A percentile compares a stretch with the other conserved stretches of the same genome.
Evolutionary conservation across 208 protist genomes (phyloP).

Genomic region (Acanthamoeba castellanii): DNA sequence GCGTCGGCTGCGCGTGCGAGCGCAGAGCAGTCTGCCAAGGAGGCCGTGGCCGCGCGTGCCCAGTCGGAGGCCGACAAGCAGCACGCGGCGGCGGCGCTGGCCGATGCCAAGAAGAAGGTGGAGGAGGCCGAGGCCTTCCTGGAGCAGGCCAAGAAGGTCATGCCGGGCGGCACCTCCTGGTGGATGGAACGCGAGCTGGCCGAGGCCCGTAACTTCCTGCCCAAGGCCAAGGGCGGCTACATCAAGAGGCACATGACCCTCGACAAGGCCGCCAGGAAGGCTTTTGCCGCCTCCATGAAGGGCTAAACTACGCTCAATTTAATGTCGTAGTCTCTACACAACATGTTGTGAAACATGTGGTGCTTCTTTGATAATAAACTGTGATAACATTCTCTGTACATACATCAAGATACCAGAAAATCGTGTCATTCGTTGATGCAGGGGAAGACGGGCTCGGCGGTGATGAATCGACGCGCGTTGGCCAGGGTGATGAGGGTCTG

Average conservation of each 20-base stretch:
- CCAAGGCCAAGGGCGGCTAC: constrained; percentile 5
- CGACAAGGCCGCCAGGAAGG: not conserved
- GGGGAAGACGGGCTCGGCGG: constrained; percentile 45
- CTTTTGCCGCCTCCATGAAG: not conserved
- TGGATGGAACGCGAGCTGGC: constrained; percentile 16
- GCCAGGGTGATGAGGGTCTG: constrained; percentile 41
- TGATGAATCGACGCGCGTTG: constrained; percentile 40
- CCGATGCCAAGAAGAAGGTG: constrained; percentile 1
- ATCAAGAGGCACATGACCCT: constrained; percentile 41
- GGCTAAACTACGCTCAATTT: too few species aligned
- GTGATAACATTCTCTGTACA: not conserved
- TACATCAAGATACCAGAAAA: not conserved
- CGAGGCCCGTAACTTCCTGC: not conserved
- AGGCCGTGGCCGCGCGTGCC: not conserved
- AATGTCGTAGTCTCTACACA: too few species aligned
- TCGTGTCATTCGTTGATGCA: constrained; percentile 28
- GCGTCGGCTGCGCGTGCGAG: not conserved
- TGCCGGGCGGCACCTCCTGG: not conserved
- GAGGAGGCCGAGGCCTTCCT: constrained; percentile 54
- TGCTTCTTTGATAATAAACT: too few species aligned
- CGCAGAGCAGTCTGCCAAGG: not conserved
- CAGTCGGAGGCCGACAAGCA: constrained; percentile 2
- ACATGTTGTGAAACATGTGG: too few species aligned
- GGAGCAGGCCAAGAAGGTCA: constrained; percentile 13
- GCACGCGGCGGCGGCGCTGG: not conserved